Percentiles rank a stretch among this genome's conserved stretches.
Evolutionary conservation across 1,284 basidiomycete genomes (phyloP).

Genomic region (Sporisorium reilianum): DNA sequence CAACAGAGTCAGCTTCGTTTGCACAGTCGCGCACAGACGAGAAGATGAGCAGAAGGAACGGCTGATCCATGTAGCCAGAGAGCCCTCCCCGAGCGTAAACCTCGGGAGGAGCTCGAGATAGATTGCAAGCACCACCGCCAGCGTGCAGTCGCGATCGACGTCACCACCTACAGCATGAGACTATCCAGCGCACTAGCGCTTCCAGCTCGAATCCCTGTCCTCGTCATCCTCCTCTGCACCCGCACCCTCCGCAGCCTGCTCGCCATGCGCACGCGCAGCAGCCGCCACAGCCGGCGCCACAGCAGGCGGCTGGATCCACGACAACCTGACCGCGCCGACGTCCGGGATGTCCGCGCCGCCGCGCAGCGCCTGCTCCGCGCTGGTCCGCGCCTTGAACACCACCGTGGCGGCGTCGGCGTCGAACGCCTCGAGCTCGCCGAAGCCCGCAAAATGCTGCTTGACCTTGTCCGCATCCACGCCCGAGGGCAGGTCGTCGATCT

Average conservation of each 20-base stretch:
- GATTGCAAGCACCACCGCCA: background rate
- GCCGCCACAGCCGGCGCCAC: background rate
- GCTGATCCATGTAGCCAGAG: background rate
- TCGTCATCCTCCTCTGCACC: slow-evolving; percentile 44
- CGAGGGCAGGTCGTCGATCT: slow-evolving; percentile 77
- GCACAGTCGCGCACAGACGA: background rate
- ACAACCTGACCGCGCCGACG: slow-evolving; percentile 56
- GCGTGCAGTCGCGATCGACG: background rate
- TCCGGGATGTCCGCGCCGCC: slow-evolving; percentile 57
- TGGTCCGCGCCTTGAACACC: slow-evolving; percentile 56
- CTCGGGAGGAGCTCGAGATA: background rate
- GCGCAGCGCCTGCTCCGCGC: slow-evolving; percentile 60
- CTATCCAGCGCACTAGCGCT: slow-evolving; percentile 35
- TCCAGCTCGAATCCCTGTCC: slow-evolving; percentile 61
- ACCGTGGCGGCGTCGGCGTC: slow-evolving; percentile 36
- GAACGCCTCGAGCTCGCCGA: slow-evolving; percentile 57
- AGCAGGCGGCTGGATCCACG: slow-evolving; percentile 53
- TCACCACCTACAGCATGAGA: background rate
- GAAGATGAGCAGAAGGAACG: background rate
- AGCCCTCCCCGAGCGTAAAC: background rate
- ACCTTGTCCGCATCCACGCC: slow-evolving; percentile 74
- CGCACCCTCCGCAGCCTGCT: slow-evolving; percentile 1
- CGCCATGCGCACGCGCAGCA: background rate
- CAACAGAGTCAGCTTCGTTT: too few relatives aligned
- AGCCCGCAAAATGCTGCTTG: slow-evolving; percentile 77